Evolutionary conservation across 139 green algal genomes (phyloP), one percentile per base, ranked within the genome.

Genomic region (Haematococcus lacustris): DNA sequence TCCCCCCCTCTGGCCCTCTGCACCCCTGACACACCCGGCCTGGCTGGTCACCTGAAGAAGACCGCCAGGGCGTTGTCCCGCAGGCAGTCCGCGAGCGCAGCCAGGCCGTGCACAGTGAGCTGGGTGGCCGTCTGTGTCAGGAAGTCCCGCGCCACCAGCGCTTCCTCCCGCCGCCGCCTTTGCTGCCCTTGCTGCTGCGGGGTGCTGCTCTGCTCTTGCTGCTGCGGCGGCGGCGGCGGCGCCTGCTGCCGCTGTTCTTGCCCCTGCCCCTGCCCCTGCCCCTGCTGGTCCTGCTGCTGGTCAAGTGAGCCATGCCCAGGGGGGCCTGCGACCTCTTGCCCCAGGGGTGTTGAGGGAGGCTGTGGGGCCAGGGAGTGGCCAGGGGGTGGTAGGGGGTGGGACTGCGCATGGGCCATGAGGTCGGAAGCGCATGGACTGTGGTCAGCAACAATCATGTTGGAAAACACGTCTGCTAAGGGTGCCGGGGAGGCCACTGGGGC

Each of bases 81-180:
- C 39, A 97, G 64, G 0, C 38, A 62, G 9, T 80, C 64, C 21
- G 75, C 71, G 59, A 97, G 82, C 21, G 50, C 51, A 21, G 4
- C 28, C 43, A 97, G 80, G 25, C 94, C 94, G 59, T 84, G 71
- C 6, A 78, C 68, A 0, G 94, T 98, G 30, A 98, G 85, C 85
- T 98, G 94, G 40, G 63, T 90, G 75, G 86, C 87, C 51, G 77
- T 88, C 32, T 41, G 28, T 23, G 94, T 85, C 75, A 98, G 73
- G 70, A 96, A 98, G 23, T 87, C 80, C n/a, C 78, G 76, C 3
- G 85, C 61, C 41, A 57, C 37, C 38, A 68, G 38, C 57, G 38
- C 38, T 33, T 51, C 2, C 30, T 40, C 32, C 61, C 5, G 23
- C 30, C 30, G 17, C 2, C 7, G 37, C 38, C 26, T 26, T 0